Evolutionary conservation across 2,329 filamentous ascomycete genomes (phyloP).

Genomic region (Fusarium illudens): DNA sequence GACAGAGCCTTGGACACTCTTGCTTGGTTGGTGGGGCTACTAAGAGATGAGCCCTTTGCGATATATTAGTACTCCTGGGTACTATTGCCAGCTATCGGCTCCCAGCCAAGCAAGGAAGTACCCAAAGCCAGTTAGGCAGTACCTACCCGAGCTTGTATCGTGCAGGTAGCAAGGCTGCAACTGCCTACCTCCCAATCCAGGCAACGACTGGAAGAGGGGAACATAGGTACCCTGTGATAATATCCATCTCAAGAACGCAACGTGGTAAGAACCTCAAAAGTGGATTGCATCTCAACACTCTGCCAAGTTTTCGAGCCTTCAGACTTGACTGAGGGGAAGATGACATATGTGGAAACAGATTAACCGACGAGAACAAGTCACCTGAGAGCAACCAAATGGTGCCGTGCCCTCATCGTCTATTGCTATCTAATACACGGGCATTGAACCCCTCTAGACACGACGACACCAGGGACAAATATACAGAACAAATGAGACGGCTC

Average conservation of each 20-base stretch:
- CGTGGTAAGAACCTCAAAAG: background rate
- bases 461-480: slow-evolving; percentile 45
- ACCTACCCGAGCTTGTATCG: background rate
- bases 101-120: background rate
- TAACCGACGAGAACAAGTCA: background rate
- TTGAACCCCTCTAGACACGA: slow-evolving; percentile 40
- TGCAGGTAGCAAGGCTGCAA: background rate
- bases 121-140: background rate
- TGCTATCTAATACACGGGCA: slow-evolving; percentile 50
- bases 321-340: background rate
- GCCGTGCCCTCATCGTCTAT: slow-evolving; percentile 45
- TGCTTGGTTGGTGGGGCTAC: background rate
- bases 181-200: background rate
- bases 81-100: background rate
- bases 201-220: background rate
- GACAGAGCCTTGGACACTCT: background rate
- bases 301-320: background rate
- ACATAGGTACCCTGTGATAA: background rate
- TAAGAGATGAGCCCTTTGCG: background rate
- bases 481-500: slow-evolving; percentile 47
- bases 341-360: background rate
- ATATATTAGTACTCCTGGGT: too few relatives aligned
- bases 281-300: background rate
- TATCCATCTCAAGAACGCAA: background rate
- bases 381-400: slow-evolving; percentile 18